These are phyloP conservation scores for Euphorbia corollata DNA, from an alignment of 441 rosid species.

Conservation along the genomic window DNA sequence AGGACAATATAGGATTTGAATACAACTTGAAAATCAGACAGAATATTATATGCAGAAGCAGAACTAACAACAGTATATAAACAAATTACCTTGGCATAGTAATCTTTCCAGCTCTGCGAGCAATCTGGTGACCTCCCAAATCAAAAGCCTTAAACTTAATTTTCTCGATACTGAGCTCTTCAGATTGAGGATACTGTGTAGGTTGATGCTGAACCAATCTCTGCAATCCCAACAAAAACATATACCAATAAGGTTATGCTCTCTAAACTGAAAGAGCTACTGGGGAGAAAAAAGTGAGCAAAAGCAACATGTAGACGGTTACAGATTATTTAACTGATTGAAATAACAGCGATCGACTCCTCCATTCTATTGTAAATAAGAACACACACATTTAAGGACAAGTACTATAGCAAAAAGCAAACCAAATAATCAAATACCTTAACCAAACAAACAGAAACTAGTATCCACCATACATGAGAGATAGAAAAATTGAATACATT, in stretches of 20 bases:
- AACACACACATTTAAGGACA: neutral
- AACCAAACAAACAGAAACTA: neutral
- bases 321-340: too few species aligned
- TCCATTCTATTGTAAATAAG: neutral
- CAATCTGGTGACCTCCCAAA: constrained; percentile 87
- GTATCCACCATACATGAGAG: neutral
- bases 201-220: constrained; percentile 80
- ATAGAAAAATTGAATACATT: neutral
- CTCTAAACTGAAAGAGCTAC: neutral
- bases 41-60: neutral
- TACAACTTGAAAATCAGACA: neutral
- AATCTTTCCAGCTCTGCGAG: constrained; percentile 83
- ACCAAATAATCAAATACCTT: neutral
- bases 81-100: constrained; percentile 61
- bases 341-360: neutral
- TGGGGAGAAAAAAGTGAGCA: too few species aligned
- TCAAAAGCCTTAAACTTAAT: constrained; percentile 80
- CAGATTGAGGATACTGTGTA: constrained; percentile 72
- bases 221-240: constrained; percentile 28
- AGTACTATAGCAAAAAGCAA: neutral
- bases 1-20: neutral
- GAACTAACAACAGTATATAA: neutral
- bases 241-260: neutral
- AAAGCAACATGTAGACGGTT: neutral
- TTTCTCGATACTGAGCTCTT: constrained; percentile 77